These are phyloP conservation scores for Mortierella polycephala DNA, from an alignment of 371 early-diverging fungal genomes.

Conservation along the genomic window DNA sequence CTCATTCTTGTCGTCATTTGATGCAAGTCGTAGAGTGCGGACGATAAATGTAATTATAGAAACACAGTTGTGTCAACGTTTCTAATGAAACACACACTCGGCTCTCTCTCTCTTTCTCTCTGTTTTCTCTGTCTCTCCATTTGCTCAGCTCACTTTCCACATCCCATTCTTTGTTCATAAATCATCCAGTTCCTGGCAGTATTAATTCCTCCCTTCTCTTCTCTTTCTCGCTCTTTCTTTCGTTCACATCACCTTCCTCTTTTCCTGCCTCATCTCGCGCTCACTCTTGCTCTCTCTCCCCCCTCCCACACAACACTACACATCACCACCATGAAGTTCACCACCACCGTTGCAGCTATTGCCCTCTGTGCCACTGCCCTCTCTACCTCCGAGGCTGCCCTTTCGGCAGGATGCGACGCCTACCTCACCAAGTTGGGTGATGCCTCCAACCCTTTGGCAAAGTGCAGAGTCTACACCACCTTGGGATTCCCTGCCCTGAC, in stretches of 20 bases:
- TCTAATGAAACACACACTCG: no score
- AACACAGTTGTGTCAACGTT: no score
- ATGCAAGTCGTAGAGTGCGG: no score
- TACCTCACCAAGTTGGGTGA: conserved; percentile 16
- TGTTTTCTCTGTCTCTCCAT: no score
- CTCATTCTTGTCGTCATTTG: no score
- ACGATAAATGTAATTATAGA: no score
- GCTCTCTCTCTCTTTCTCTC: no score
- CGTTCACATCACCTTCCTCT: background rate
- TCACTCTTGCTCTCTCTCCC: background rate
- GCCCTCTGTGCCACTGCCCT: conserved; percentile 29
- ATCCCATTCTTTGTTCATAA: conserved; percentile 1
- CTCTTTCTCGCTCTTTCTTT: background rate
- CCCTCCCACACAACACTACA: background rate
- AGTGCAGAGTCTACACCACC: conserved; percentile 49
- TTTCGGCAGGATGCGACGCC: conserved; percentile 32
- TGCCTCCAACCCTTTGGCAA: conserved; percentile 25
- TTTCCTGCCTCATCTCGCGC: background rate
- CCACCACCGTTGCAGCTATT: conserved; percentile 22
- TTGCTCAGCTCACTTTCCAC: background rate
- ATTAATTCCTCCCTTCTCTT: background rate
- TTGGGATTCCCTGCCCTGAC: conserved; percentile 47
- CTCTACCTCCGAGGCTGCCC: conserved; percentile 29
- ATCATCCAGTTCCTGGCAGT: background rate
- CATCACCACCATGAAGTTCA: conserved; percentile 33